Evolutionary conservation across 768 basidiomycete species (phyloP), one percentile per base, ranked within the genome.

Genomic region (Kwoniella mangroviensis): DNA sequence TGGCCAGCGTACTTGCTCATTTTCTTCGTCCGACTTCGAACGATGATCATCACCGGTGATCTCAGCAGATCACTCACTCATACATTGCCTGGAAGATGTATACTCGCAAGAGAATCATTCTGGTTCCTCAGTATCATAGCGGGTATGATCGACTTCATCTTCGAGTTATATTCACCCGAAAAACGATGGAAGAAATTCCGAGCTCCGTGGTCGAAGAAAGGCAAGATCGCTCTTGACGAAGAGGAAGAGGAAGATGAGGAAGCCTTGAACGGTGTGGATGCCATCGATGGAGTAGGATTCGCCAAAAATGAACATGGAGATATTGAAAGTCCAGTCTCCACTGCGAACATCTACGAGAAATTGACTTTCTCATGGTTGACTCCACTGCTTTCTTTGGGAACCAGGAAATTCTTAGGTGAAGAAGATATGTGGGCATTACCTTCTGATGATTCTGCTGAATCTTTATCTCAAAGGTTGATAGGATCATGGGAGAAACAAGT

Each of bases 361-460:
- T 69, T 86, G 87, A 90, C 89, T 0, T 98, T 98, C 79, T 84
- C 85, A 0, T 98, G 94, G 94, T 87, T 98, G 85, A 92, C 92
- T 1, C 87, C 82, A 1, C 56, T 82, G 57, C 84, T 86, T 75
- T 77, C 77, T 59, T 70, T 76, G 9, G 85, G 85, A 2, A 78
- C 81, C 26, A 65, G 63, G 41, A 83, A 80, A 63, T 89, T 87
- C 79, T 89, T 98, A 67, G 91, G 90, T 0, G 93, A 96, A 80
- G 87, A 90, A 34, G 96, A 98, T 77, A 87, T 98, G 24, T 93
- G 93, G 53, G 86, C 89, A 0, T 85, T 97, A 26, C 84, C 88
- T 26, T 84, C 89, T 0, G 77, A 83, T 10, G 92, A 97, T 76
- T 88, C 90, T 73, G 89, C 93, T 0, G 86, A 86, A 26, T 87